phyloP scores from a whole-genome alignment of 352 stramenopile genomes.

The Blastocystis sp. region DNA sequence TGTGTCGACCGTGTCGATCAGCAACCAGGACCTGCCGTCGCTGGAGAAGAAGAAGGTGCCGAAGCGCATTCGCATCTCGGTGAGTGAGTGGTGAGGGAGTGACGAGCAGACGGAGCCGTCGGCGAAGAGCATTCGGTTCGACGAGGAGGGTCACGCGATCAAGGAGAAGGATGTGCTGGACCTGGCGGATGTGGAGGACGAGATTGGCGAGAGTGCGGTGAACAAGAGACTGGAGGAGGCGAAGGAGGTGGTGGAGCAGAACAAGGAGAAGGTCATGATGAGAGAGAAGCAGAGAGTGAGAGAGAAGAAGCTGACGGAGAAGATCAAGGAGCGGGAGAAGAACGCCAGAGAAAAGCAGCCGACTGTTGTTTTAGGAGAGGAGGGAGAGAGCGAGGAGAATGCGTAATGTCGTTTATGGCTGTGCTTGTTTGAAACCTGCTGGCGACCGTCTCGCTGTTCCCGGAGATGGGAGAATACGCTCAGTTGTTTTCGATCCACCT shows the following conservation, averaged over 20 bases:
- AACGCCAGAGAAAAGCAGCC: too few relatives aligned
- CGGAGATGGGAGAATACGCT: too few relatives aligned
- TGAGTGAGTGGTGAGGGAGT: slow-evolving; percentile 76
- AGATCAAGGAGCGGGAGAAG: slow-evolving; percentile 9
- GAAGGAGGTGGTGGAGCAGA: slow-evolving; percentile 80
- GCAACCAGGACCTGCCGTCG: slow-evolving; percentile 82
- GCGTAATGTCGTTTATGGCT: too few relatives aligned
- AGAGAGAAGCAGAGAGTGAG: slow-evolving; percentile 82
- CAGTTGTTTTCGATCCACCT: too few relatives aligned
- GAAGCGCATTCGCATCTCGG: slow-evolving; percentile 75
- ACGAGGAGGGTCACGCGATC: slow-evolving; percentile 85
- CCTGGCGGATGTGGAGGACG: slow-evolving; percentile 71
- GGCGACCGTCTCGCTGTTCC: too few relatives aligned
- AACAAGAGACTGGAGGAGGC: slow-evolving; percentile 75
- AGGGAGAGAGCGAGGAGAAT: background rate
- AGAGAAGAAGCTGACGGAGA: slow-evolving; percentile 74
- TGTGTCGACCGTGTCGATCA: slow-evolving; percentile 71
- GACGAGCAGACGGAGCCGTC: slow-evolving; percentile 78
- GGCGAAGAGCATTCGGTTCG: slow-evolving; percentile 85
- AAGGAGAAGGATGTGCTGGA: slow-evolving; percentile 6
- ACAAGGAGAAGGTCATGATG: slow-evolving; percentile 81
- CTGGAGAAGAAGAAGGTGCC: slow-evolving; percentile 73
- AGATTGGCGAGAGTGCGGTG: slow-evolving; percentile 74
- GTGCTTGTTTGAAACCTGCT: too few relatives aligned
- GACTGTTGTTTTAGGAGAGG: too few relatives aligned